Conservation (phyloP, 192 early-diverging fungal genomes). For the Backusella psychrophila region DNA sequence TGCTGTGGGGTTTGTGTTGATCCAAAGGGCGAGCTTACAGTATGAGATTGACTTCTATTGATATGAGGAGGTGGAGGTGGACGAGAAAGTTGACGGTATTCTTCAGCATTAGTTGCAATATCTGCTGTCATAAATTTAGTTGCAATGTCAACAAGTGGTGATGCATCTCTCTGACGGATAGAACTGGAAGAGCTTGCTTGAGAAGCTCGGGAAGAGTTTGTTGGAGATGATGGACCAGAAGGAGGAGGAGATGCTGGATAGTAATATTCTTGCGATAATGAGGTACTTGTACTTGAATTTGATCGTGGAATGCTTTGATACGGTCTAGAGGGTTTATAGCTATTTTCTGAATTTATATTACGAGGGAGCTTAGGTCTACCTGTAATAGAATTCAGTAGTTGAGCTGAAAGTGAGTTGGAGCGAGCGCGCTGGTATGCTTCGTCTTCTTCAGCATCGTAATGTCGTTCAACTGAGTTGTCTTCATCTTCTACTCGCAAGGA, state of each 20-base stretch:
- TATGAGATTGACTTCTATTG: conserved; percentile 13
- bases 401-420: conserved; percentile 15
- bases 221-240: conserved; percentile 56
- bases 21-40: neutral
- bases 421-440: conserved; percentile 27
- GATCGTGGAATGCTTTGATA: conserved; percentile 11
- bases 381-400: neutral
- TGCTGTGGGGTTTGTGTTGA: neutral
- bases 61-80: conserved; percentile 9
- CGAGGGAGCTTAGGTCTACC: neutral
- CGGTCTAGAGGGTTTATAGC: conserved; percentile 11
- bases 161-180: conserved; percentile 43
- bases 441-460: conserved; percentile 25
- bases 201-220: conserved; percentile 40
- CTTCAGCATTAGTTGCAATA: conserved; percentile 17
- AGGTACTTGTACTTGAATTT: conserved; percentile 6
- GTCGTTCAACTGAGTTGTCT: neutral
- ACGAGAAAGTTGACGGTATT: conserved; percentile 32
- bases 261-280: conserved; percentile 10
- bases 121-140: conserved; percentile 50
- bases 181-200: conserved; percentile 25
- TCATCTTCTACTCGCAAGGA: conserved; percentile 25
- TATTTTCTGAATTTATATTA: neutral
- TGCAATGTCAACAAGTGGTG: conserved; percentile 52
- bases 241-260: conserved; percentile 56